Conservation (phyloP, 257 asterid genomes). For the Scutellaria minor region DNA sequence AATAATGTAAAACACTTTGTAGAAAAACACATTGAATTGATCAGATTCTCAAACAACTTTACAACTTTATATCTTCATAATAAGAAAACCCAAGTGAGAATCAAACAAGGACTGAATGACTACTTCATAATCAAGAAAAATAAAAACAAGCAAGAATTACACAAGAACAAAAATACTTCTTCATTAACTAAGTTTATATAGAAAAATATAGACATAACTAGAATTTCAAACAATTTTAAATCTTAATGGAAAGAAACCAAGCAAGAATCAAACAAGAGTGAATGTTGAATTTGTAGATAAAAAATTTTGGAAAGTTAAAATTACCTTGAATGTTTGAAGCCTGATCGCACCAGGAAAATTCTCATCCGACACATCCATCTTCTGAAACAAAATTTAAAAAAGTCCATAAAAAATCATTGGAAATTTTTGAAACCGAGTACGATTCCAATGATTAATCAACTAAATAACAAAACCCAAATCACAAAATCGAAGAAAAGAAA, state of each 20-base stretch:
- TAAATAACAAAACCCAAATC: constrained; percentile 12
- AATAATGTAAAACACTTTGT: background rate
- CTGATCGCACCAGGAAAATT: constrained; percentile 41
- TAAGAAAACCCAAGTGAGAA: constrained; percentile 3
- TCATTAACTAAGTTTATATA: too few species aligned
- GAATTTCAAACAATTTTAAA: background rate
- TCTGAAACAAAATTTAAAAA: background rate
- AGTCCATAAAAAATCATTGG: background rate
- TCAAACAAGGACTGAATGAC: background rate
- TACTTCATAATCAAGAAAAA: background rate
- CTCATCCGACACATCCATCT: constrained; percentile 74
- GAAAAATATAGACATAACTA: background rate
- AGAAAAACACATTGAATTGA: constrained; percentile 1
- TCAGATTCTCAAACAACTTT: too few species aligned
- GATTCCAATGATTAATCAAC: background rate
- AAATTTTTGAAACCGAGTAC: background rate
- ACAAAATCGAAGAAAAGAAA: background rate
- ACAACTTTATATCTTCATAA: background rate
- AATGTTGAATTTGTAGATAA: background rate
- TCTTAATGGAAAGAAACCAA: background rate
- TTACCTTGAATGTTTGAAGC: constrained; percentile 59
- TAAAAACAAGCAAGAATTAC: background rate
- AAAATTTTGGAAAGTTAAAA: constrained; percentile 25
- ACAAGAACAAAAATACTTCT: too few species aligned
- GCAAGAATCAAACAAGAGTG: constrained; percentile 6